Evolutionary conservation across 148 eudicot genomes (phyloP), one percentile per base, ranked within the genome.

Genomic region (Amaranthus palmeri): DNA sequence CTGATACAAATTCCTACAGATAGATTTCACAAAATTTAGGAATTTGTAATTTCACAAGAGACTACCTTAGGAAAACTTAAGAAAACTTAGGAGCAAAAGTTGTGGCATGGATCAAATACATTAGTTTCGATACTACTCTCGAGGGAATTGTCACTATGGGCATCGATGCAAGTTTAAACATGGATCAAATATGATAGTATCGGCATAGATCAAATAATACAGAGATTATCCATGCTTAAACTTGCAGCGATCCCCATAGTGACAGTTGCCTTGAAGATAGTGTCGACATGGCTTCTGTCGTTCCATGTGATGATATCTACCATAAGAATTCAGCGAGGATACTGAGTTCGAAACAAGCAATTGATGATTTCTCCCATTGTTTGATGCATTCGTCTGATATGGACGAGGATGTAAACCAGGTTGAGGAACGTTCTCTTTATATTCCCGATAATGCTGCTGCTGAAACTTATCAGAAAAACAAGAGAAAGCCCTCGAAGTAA

Each of bases 231-330:
- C 81, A 69, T 78, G 78, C 77, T 69, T 48, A 49, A 78, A 78
- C 70, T 74, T 78, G 74, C 81, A 78, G 46, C 10, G 65, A 47
- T 48, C 69, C 2, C 81, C 81, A n/a, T 73, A 78, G 67, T 62
- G 9, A 43, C 81, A 78, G 42, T 72, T 62, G 70, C 81, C 81
- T 74, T 8, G 78, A 69, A 56, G 78, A 52, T 78, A 74, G 70
- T 55, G 40, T 43, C 55, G 77, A 64, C 81, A 78, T 7, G 64
- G 18, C 9, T 74, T 43, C 59, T 69, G 69, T 42, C 14, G 7
- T 71, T 72, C 69, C 52, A 11, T 65, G 4, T 15, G 74, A 55
- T 63, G 64, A 72, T 36, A 36, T 67, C 81, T 73, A 9, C 61
- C 74, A 10, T 40, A 49, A 7, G 69, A 59, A 44, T 40, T n/a